Conservation (phyloP, 2,329 filamentous ascomycete genomes). For the Xylariaceae sp. region DNA sequence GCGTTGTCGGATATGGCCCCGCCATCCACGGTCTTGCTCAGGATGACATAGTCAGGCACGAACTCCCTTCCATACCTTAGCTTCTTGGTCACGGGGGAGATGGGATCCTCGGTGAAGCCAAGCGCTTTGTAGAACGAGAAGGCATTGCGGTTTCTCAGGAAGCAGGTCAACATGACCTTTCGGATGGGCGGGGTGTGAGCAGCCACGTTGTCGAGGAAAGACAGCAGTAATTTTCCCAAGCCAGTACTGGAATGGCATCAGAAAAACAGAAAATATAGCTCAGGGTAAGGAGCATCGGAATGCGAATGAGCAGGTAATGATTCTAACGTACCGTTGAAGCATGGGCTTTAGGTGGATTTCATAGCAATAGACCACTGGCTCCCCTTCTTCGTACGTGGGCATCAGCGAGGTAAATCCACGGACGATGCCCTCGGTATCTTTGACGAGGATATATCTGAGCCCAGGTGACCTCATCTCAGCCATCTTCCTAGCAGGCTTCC, state of each 20-base stretch:
- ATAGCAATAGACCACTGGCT: constrained; percentile 71
- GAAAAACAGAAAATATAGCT: neutral
- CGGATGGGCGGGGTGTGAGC: constrained; percentile 49
- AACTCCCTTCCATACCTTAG: constrained; percentile 52
- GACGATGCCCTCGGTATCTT: constrained; percentile 34
- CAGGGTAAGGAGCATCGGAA: too few relatives aligned
- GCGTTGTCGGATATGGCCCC: neutral
- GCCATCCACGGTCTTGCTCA: constrained; percentile 46
- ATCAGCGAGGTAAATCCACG: constrained; percentile 63
- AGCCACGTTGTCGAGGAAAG: constrained; percentile 51
- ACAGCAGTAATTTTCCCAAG: constrained; percentile 58
- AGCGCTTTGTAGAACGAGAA: constrained; percentile 57
- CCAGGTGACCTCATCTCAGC: constrained; percentile 64
- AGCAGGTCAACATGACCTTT: constrained; percentile 74
- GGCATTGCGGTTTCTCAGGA: constrained; percentile 56
- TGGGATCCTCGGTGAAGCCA: constrained; percentile 54
- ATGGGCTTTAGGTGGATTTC: constrained; percentile 64
- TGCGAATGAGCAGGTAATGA: neutral
- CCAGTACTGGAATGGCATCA: constrained; percentile 47
- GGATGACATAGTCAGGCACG: constrained; percentile 55
- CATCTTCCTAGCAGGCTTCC: constrained; percentile 58
- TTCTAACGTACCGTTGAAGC: constrained; percentile 48
- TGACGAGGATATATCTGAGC: constrained; percentile 65
- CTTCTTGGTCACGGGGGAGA: constrained; percentile 50
- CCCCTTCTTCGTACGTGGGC: constrained; percentile 64